phyloP scores from a whole-genome alignment of 805 yeast genomes.

The Myxozyma geophila region DNA sequence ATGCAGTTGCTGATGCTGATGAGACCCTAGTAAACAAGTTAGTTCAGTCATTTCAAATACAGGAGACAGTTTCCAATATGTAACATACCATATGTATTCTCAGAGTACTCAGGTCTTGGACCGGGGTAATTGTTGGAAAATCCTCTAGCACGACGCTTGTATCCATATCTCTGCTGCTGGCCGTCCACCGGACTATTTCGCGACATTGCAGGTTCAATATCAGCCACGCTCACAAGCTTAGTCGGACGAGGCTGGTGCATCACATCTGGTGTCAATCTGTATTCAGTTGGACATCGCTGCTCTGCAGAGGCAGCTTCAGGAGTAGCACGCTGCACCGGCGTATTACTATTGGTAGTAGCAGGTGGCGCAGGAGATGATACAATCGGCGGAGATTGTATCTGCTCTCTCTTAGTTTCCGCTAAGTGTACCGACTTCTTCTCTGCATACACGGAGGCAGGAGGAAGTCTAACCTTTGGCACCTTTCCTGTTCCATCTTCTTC shows the following conservation, averaged over 20 bases:
- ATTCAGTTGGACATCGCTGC: conserved; percentile 7
- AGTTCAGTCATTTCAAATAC: background rate
- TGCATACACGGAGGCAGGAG: conserved; percentile 18
- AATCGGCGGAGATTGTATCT: conserved; percentile 3
- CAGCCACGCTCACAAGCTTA: conserved; percentile 31
- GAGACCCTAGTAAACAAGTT: background rate
- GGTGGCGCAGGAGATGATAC: conserved; percentile 15
- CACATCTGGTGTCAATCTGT: conserved; percentile 29
- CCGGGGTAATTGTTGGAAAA: conserved; percentile 19
- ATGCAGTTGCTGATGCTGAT: conserved; percentile 9
- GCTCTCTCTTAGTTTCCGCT: background rate
- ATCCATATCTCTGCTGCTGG: conserved; percentile 7
- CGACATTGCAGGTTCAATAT: conserved; percentile 25
- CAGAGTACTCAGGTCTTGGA: conserved; percentile 8
- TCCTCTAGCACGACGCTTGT: conserved; percentile 15
- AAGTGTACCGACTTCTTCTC: background rate
- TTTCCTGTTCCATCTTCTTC: conserved; percentile 6
- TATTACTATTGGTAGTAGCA: background rate
- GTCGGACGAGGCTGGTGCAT: conserved; percentile 37
- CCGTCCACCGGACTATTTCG: conserved; percentile 21
- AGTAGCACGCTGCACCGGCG: background rate
- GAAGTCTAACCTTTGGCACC: conserved; percentile 20
- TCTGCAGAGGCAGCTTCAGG: background rate
- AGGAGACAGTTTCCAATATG: background rate
- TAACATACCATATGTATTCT: conserved; percentile 4